A percentile compares a stretch with the other conserved stretches of the same genome.
Evolutionary conservation across 306 rosid species (phyloP).

Genomic region (Corylus avellana): DNA sequence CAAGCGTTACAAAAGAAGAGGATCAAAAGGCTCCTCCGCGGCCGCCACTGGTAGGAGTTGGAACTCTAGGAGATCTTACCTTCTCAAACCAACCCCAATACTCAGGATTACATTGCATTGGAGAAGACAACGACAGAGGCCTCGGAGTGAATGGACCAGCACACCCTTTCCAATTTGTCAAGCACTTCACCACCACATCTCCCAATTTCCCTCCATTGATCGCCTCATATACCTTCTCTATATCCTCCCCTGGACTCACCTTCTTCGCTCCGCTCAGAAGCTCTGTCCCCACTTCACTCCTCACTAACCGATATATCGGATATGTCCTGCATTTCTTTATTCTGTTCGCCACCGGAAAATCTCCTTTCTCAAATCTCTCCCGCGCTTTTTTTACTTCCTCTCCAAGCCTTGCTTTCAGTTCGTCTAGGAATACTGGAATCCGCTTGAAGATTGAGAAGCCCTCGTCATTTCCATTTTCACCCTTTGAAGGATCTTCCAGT

Average conservation of each 20-base stretch:
- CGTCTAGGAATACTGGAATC: constrained; percentile 35
- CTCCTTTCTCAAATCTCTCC: constrained; percentile 29
- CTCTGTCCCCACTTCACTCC: constrained; percentile 34
- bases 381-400: constrained; percentile 32
- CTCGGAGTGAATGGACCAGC: constrained; percentile 13
- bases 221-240: constrained; percentile 41
- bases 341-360: constrained; percentile 21
- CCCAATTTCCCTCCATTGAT: constrained; percentile 38
- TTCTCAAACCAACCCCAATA: constrained; percentile 8
- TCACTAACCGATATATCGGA: constrained; percentile 33
- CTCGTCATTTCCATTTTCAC: neutral
- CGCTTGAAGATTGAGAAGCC: constrained; percentile 27
- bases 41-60: neutral
- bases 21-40: neutral
- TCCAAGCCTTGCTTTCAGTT: constrained; percentile 25
- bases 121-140: neutral
- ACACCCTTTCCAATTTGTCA: constrained; percentile 23
- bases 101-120: constrained; percentile 6
- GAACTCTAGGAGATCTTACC: neutral
- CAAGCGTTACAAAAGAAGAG: too few relatives aligned
- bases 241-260: constrained; percentile 42
- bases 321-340: constrained; percentile 38
- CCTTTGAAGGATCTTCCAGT: constrained; percentile 12
- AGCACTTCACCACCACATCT: constrained; percentile 20
- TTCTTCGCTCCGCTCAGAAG: constrained; percentile 31